Percentiles rank a stretch among this genome's conserved stretches.
These are phyloP conservation scores for Neurospora discreta DNA, from an alignment of 495 filamentous ascomycete genomes.

Conservation along the genomic window DNA sequence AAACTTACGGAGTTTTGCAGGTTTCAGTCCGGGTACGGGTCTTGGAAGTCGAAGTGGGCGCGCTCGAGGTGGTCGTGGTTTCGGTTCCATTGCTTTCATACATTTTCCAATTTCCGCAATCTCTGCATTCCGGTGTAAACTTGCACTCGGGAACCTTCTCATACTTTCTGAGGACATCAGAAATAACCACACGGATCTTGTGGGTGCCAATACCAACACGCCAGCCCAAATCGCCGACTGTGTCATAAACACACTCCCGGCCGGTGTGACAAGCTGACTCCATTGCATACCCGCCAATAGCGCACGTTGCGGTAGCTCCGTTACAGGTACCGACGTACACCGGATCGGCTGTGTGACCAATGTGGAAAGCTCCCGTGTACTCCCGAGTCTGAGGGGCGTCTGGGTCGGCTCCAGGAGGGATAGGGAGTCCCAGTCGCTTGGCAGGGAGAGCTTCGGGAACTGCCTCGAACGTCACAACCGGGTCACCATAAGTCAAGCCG, in stretches of 20 bases:
- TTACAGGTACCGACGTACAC: slow-evolving; percentile 93
- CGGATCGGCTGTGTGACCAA: slow-evolving; percentile 92
- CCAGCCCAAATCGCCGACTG: slow-evolving; percentile 82
- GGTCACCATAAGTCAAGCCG: slow-evolving; percentile 81
- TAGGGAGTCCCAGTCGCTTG: slow-evolving; percentile 71
- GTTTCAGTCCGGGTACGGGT: slow-evolving; percentile 67
- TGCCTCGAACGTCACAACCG: slow-evolving; percentile 81
- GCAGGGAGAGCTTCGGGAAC: slow-evolving; percentile 83
- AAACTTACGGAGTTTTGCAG: slow-evolving; percentile 60
- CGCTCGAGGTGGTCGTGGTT: slow-evolving; percentile 50
- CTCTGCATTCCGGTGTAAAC: slow-evolving; percentile 64
- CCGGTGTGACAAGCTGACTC: slow-evolving; percentile 88
- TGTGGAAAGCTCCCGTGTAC: slow-evolving; percentile 76
- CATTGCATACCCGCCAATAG: slow-evolving; percentile 88
- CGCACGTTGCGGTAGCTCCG: slow-evolving; percentile 74
- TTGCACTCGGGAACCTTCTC: slow-evolving; percentile 64
- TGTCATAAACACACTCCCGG: slow-evolving; percentile 79
- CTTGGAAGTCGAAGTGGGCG: slow-evolving; percentile 42
- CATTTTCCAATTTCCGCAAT: slow-evolving; percentile 91
- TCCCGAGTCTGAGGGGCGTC: slow-evolving; percentile 55
- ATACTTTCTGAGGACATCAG: slow-evolving; percentile 74
- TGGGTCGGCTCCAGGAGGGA: slow-evolving; percentile 66
- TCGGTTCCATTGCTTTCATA: slow-evolving; percentile 81
- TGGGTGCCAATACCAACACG: slow-evolving; percentile 77
- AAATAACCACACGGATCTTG: slow-evolving; percentile 73